A percentile compares a stretch with the other conserved stretches of the same genome.
Conservation (phyloP, 2,329 filamentous ascomycete species). For the Coniochaeta sp. region DNA sequence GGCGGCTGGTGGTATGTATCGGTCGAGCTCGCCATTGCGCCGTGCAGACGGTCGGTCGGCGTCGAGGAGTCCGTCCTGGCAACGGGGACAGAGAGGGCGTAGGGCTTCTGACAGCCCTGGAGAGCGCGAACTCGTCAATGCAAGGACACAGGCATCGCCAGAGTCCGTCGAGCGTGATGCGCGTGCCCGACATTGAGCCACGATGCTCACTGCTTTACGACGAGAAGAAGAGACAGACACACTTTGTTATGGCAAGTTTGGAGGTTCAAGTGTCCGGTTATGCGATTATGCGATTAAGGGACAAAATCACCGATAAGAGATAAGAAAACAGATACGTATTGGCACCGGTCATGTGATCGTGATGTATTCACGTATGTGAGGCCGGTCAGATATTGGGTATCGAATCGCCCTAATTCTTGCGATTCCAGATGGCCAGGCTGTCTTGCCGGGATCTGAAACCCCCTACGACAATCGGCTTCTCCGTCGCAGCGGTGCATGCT, state of each 20-base stretch:
- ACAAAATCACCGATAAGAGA: not conserved
- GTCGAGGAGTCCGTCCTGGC: not conserved
- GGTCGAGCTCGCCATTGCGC: not conserved
- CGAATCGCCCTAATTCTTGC: not conserved
- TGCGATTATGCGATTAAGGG: not conserved
- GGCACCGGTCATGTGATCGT: not conserved
- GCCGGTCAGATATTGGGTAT: not conserved
- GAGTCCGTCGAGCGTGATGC: conserved; percentile 46
- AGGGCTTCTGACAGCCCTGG: conserved; percentile 11
- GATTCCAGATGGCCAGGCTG: not conserved
- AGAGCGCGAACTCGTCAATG: conserved; percentile 32
- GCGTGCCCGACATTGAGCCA: conserved; percentile 25
- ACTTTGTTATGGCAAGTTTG: not conserved
- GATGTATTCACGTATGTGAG: not conserved
- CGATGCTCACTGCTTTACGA: not conserved
- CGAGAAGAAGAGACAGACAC: not conserved
- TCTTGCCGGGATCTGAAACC: no score
- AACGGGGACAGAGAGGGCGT: not conserved
- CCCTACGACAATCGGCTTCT: no score
- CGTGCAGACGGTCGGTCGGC: not conserved
- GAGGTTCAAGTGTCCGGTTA: not conserved
- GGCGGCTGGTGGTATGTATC: not conserved
- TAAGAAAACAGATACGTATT: not conserved
- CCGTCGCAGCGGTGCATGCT: no score
- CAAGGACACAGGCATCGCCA: conserved; percentile 58